phyloP scores from a whole-genome alignment of 2,329 filamentous ascomycete species.

The Verticillium alfalfae region DNA sequence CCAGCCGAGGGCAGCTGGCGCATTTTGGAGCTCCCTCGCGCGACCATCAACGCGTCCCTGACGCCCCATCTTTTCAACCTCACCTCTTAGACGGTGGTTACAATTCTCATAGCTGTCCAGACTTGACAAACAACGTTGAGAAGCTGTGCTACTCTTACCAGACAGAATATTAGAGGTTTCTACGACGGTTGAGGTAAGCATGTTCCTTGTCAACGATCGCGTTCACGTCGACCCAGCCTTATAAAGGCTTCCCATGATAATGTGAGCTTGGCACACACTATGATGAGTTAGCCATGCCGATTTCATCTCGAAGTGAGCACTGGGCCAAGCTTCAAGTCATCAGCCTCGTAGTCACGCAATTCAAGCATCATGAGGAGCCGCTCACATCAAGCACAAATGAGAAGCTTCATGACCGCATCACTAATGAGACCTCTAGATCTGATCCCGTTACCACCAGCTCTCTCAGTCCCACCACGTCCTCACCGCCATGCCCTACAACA shows the following conservation, averaged over 20 bases:
- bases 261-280: too few species aligned
- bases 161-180: too few species aligned
- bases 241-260: too few species aligned
- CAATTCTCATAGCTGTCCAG: not conserved
- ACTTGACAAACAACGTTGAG: not conserved
- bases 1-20: not conserved
- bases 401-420: not conserved
- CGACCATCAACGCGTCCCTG: not conserved
- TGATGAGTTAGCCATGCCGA: too few species aligned
- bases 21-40: not conserved
- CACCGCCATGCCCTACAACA: slow-evolving; percentile 79
- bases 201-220: too few species aligned
- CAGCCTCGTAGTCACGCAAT: too few species aligned
- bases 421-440: not conserved
- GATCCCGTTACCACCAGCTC: not conserved
- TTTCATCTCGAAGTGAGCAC: too few species aligned
- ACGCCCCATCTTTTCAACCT: not conserved
- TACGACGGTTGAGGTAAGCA: too few species aligned
- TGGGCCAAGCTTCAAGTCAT: too few species aligned
- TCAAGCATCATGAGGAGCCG: too few species aligned
- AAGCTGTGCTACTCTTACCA: too few species aligned
- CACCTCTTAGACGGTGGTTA: not conserved
- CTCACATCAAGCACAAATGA: not conserved
- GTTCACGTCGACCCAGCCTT: too few species aligned
- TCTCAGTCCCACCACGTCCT: not conserved